Evolutionary conservation across 257 asterid species (phyloP), one percentile per base, ranked within the genome.

Genomic region (Linaria vulgaris): DNA sequence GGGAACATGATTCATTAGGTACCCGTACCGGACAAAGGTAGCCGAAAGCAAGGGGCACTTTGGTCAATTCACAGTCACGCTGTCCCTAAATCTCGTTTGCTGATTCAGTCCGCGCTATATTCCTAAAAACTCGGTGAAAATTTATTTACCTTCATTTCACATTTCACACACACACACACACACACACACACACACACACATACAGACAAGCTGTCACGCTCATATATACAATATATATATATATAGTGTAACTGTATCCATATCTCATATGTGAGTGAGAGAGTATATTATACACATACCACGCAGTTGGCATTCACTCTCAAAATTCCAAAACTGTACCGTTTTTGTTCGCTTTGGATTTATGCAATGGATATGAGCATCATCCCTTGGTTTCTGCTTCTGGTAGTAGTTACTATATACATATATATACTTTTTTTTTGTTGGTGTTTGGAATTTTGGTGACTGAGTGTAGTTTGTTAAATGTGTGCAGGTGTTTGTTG

Each of bases 41-140:
- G 60, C 89, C 87, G 85, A 82, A 85, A 82, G 83, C 70, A 82
- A 58, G 85, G n/a, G 92, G 66, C 38, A 56, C 38, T 74, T 52
- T 9, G 58, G 92, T 78, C 38, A 3, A 1, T 4, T 4, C 10
- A 34, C 41, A 3, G 1, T 27, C 6, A 27, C 34, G 6, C 5
- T 30, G 6, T 30, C 37, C 37, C 37, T 3, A 2, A 30, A 30
- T 30, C 37, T 30, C 37, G 37, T 30, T 30, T 30, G 3, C 6
- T 30, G 37, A 38, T 43, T 55, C 11, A 6, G 41, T 66, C 4
- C 6, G 34, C 6, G 6, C 3, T 27, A 27, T 47, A 1, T 20
- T 46, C 52, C 52, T 46, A 15, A 15, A 46, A 6, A 15, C 20
- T 13, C 11, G 1, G 9, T n/a, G n/a, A n/a, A n/a, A n/a, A n/a